phyloP scores from a whole-genome alignment of 257 asterid genomes.

The Gardenia jasminoides region DNA sequence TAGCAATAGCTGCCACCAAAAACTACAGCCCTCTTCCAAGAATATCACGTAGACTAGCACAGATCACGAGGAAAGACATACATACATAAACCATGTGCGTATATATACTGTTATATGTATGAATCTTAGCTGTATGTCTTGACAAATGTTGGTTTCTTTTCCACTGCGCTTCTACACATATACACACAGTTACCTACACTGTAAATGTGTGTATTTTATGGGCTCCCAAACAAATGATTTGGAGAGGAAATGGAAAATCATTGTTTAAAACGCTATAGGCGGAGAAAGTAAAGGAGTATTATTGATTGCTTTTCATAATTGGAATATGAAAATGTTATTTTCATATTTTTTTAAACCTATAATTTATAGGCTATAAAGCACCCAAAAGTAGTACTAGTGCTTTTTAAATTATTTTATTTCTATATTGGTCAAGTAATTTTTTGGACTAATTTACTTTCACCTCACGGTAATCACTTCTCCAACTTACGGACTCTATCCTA shows the following conservation, averaged over 20 bases:
- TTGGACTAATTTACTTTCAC: too few relatives aligned
- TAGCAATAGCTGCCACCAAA: conserved; percentile 2
- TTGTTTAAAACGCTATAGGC: conserved; percentile 39
- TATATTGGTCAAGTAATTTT: too few relatives aligned
- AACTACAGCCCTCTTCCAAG: conserved; percentile 10
- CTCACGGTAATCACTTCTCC: too few relatives aligned
- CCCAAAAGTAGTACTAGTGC: too few relatives aligned
- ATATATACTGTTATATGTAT: background rate
- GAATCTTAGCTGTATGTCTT: conserved; percentile 9
- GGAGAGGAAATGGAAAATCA: conserved; percentile 13
- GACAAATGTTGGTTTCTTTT: background rate
- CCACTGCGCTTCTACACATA: background rate
- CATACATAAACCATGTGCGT: conserved; percentile 5
- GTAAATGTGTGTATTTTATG: conserved; percentile 9
- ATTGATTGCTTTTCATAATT: conserved; percentile 14
- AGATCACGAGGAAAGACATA: conserved; percentile 48
- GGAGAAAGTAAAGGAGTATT: conserved; percentile 46
- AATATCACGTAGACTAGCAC: conserved; percentile 35
- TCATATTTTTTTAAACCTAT: background rate
- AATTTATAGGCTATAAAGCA: too few relatives aligned
- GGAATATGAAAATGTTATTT: background rate
- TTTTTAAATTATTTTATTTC: too few relatives aligned
- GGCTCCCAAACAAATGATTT: conserved; percentile 1
- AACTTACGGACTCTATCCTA: too few relatives aligned
- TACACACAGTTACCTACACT: background rate